Conservation (phyloP, 257 asterid genomes). For the Nicotiana benthamiana region DNA sequence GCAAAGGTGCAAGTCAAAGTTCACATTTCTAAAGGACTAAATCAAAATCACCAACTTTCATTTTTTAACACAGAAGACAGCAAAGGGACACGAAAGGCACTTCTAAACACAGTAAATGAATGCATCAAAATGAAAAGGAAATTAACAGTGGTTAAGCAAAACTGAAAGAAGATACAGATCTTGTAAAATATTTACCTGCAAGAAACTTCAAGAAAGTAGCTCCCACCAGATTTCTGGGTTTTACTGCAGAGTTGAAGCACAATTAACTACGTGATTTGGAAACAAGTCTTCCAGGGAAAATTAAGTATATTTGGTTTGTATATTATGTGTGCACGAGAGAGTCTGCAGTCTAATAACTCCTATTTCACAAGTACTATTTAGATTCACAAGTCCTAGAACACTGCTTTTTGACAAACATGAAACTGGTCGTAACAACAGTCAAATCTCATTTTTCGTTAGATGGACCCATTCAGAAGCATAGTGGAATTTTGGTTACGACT, state of each 20-base stretch:
- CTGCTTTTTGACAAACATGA: too few species aligned
- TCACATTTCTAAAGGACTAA: background rate
- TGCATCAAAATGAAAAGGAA: background rate
- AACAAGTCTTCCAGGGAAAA: background rate
- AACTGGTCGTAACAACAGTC: background rate
- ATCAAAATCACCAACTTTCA: background rate
- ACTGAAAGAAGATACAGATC: background rate
- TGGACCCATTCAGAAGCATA: background rate
- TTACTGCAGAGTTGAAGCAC: conserved; percentile 46
- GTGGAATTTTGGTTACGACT: background rate
- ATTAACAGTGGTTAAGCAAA: background rate
- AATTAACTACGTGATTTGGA: conserved; percentile 12
- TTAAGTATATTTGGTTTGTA: background rate
- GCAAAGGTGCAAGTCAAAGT: background rate
- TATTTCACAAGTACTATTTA: too few species aligned
- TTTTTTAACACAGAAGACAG: background rate
- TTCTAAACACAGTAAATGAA: background rate
- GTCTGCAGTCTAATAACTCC: too few species aligned
- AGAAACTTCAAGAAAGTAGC: conserved; percentile 94
- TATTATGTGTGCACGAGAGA: background rate
- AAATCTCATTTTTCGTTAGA: background rate
- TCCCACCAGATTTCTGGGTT: conserved; percentile 80
- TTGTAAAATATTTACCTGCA: conserved; percentile 41
- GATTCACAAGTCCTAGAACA: too few species aligned
- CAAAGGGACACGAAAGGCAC: background rate